These are phyloP conservation scores for Rutidosis leptorrhynchoides DNA, from an alignment of 129 eudicot genomes.

Conservation along the genomic window DNA sequence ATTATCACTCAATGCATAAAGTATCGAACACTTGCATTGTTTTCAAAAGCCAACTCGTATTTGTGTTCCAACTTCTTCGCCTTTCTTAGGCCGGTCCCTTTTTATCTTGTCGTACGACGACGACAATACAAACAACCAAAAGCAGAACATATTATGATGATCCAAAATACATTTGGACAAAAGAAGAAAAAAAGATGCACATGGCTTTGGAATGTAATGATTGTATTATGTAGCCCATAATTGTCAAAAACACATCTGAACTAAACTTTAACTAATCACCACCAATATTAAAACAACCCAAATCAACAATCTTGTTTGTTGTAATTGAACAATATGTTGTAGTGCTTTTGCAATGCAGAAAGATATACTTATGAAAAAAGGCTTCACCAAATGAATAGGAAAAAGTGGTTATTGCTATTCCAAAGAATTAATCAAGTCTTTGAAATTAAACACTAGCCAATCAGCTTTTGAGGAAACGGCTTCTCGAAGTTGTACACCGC, in stretches of 20 bases:
- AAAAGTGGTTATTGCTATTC: conserved; percentile 32
- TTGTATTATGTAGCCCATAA: neutral
- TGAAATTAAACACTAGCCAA: conserved; percentile 82
- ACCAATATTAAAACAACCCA: conserved; percentile 5
- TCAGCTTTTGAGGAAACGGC: conserved; percentile 78
- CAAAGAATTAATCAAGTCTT: conserved; percentile 64
- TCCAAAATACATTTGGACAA: conserved; percentile 16
- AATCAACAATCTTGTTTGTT: conserved; percentile 10
- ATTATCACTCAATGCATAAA: too few relatives aligned
- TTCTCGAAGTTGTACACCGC: conserved; percentile 79
- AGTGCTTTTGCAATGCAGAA: neutral
- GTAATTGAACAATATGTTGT: conserved; percentile 3
- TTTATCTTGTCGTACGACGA: conserved; percentile 4
- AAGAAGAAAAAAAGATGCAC: conserved; percentile 21
- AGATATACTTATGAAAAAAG: neutral
- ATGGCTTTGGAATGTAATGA: conserved; percentile 17
- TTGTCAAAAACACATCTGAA: conserved; percentile 8
- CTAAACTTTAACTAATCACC: conserved; percentile 22
- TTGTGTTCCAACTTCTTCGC: neutral
- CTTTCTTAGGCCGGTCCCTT: neutral
- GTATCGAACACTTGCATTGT: neutral
- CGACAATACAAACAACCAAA: neutral
- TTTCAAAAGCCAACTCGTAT: neutral
- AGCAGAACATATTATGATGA: neutral
- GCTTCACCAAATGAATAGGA: conserved; percentile 9